phyloP scores from a whole-genome alignment of 768 basidiomycete genomes.

The Lentinula boryana region DNA sequence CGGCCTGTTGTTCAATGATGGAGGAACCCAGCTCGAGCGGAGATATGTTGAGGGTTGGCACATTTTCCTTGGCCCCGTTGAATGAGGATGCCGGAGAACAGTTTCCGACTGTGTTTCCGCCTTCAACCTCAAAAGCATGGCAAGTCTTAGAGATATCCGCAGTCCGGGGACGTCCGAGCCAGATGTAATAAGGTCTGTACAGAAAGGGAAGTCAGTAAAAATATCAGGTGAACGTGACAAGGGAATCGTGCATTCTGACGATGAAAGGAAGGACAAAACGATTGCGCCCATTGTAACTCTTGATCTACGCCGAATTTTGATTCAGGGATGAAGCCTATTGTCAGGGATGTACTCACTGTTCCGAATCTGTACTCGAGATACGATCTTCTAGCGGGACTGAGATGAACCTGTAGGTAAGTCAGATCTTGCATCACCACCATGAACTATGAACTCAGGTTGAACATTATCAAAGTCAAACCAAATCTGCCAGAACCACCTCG shows the following conservation, averaged over 20 bases:
- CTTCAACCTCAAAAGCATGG: slow-evolving; percentile 57
- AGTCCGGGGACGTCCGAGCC: slow-evolving; percentile 62
- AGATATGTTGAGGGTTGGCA: slow-evolving; percentile 21
- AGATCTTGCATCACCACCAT: background rate
- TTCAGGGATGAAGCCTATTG: background rate
- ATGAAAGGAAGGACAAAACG: slow-evolving; percentile 61
- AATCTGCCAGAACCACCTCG: slow-evolving; percentile 76
- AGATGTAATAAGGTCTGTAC: slow-evolving; percentile 63
- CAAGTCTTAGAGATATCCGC: slow-evolving; percentile 51
- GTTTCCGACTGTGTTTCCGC: slow-evolving; percentile 53
- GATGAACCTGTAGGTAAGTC: slow-evolving; percentile 26
- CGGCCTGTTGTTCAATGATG: slow-evolving; percentile 17
- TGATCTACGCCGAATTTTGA: slow-evolving; percentile 30
- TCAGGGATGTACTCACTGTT: slow-evolving; percentile 36
- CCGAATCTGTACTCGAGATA: slow-evolving; percentile 79
- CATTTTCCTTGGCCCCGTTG: slow-evolving; percentile 26
- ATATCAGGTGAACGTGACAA: background rate
- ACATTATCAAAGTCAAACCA: slow-evolving; percentile 57
- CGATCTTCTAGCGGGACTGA: slow-evolving; percentile 53
- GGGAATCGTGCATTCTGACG: slow-evolving; percentile 47
- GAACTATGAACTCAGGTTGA: slow-evolving; percentile 10
- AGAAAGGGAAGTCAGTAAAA: background rate
- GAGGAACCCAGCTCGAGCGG: slow-evolving; percentile 37
- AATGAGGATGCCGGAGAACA: slow-evolving; percentile 32
- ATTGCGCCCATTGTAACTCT: slow-evolving; percentile 70